Evolutionary conservation across 257 asterid species (phyloP).

Genomic region (Capsicum baccatum): DNA sequence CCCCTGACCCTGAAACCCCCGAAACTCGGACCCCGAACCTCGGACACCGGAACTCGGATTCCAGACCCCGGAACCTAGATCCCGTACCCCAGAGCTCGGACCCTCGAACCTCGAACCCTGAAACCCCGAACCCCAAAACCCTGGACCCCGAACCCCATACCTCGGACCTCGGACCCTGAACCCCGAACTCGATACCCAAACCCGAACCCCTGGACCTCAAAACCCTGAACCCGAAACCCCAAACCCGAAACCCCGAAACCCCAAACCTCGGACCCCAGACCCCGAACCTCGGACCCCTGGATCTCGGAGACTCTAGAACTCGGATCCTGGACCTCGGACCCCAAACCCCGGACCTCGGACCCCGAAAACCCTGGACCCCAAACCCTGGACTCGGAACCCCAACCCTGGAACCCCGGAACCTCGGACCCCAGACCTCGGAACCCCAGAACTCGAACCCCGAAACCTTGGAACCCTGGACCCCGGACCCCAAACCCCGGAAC

Average conservation of each 20-base stretch:
- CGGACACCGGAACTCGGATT: slow-evolving; percentile 16
- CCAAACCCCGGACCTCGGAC: slow-evolving; percentile 2
- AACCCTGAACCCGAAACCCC: slow-evolving; percentile 31
- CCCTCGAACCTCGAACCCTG: slow-evolving; percentile 35
- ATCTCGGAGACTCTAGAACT: slow-evolving; percentile 28
- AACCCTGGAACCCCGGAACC: slow-evolving; percentile 14
- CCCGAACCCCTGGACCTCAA: slow-evolving; percentile 28
- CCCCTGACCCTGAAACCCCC: slow-evolving; percentile 33
- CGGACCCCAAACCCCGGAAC: slow-evolving; percentile 24
- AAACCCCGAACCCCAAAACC: slow-evolving; percentile 24
- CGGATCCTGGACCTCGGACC: neutral
- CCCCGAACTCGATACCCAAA: slow-evolving; percentile 26
- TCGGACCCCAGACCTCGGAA: too few relatives aligned
- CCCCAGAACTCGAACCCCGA: slow-evolving; percentile 30
- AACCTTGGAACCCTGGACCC: slow-evolving; percentile 32
- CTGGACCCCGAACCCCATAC: slow-evolving; percentile 26
- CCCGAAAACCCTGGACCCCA: slow-evolving; percentile 8
- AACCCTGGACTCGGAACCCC: slow-evolving; percentile 14
- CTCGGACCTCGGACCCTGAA: neutral
- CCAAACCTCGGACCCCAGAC: slow-evolving; percentile 34
- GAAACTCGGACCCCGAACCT: neutral
- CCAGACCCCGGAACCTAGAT: slow-evolving; percentile 11
- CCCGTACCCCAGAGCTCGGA: slow-evolving; percentile 33
- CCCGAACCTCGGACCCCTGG: slow-evolving; percentile 34
- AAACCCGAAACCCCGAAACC: slow-evolving; percentile 37